Conservation (phyloP, 1,284 basidiomycete genomes). For the Ustilago loliicola region DNA sequence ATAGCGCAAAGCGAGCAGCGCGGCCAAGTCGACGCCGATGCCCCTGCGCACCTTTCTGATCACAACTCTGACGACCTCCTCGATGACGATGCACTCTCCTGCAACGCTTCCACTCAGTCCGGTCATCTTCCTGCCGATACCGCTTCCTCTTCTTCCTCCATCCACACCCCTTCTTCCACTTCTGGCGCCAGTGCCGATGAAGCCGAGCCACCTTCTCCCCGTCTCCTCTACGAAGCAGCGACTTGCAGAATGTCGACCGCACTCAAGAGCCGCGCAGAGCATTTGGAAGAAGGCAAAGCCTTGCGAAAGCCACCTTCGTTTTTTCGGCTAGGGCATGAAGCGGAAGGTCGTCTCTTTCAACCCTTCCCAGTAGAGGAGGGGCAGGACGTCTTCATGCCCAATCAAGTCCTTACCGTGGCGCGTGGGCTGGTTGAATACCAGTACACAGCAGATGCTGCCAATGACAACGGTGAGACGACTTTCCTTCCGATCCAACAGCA, state of each 20-base stretch:
- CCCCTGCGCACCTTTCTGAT: constrained; percentile 12
- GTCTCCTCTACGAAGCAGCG: constrained; percentile 23
- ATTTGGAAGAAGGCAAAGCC: constrained; percentile 35
- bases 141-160: constrained; percentile 47
- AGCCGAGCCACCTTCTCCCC: constrained; percentile 47
- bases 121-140: constrained; percentile 42
- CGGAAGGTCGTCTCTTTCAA: constrained; percentile 38
- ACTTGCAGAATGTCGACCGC: constrained; percentile 34
- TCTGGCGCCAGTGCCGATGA: constrained; percentile 52
- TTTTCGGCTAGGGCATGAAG: constrained; percentile 63
- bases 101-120: constrained; percentile 48
- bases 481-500: constrained; percentile 10
- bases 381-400: constrained; percentile 52
- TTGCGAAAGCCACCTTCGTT: constrained; percentile 48
- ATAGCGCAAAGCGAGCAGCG: constrained; percentile 15
- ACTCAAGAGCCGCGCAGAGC: constrained; percentile 36
- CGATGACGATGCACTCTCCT: constrained; percentile 28
- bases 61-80: neutral
- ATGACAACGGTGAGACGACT: constrained; percentile 21
- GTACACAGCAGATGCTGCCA: constrained; percentile 24
- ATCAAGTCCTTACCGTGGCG: constrained; percentile 50
- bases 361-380: constrained; percentile 3
- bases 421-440: constrained; percentile 51
- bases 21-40: constrained; percentile 44
- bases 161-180: constrained; percentile 51